Conservation (phyloP, 371 early-diverging fungal species). For the Apophysomyces elegans region DNA sequence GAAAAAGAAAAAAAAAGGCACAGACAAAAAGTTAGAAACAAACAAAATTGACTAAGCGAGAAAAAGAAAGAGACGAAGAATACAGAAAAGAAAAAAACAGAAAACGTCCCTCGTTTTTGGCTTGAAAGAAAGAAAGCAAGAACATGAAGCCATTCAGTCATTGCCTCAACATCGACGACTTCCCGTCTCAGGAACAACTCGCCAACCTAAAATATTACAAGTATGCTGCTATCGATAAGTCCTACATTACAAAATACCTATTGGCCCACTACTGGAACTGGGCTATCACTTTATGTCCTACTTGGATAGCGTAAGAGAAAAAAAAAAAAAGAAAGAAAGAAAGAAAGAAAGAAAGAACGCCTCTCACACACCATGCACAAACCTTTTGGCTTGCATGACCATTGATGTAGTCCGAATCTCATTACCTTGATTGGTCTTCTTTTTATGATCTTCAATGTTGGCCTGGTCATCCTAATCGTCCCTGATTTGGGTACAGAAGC, state of each 20-base stretch:
- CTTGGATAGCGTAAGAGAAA: slow-evolving; percentile 87
- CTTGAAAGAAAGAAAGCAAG: too few relatives aligned
- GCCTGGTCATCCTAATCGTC: slow-evolving; percentile 70
- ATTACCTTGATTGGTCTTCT: slow-evolving; percentile 96
- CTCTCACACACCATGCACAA: too few relatives aligned
- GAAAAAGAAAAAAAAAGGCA: too few relatives aligned
- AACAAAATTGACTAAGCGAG: too few relatives aligned
- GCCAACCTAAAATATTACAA: slow-evolving; percentile 81
- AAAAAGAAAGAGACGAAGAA: too few relatives aligned
- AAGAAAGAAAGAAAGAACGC: too few relatives aligned
- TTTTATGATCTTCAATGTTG: slow-evolving; percentile 82
- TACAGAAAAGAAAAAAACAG: too few relatives aligned
- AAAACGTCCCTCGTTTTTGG: too few relatives aligned
- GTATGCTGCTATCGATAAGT: slow-evolving; percentile 86
- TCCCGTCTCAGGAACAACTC: slow-evolving; percentile 63
- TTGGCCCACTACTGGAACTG: slow-evolving; percentile 91
- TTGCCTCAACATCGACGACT: slow-evolving; percentile 18
- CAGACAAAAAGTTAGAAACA: too few relatives aligned
- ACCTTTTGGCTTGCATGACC: neutral
- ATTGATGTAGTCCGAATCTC: slow-evolving; percentile 85
- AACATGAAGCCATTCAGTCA: neutral
- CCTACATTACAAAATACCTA: slow-evolving; percentile 83
- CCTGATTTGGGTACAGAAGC: slow-evolving; percentile 77
- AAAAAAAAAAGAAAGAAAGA: too few relatives aligned
- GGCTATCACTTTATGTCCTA: slow-evolving; percentile 87